Percentiles rank a stretch among this genome's conserved stretches.
These are phyloP conservation scores for Chaetomium fimeti DNA, from an alignment of 495 filamentous ascomycete species.

Conservation along the genomic window DNA sequence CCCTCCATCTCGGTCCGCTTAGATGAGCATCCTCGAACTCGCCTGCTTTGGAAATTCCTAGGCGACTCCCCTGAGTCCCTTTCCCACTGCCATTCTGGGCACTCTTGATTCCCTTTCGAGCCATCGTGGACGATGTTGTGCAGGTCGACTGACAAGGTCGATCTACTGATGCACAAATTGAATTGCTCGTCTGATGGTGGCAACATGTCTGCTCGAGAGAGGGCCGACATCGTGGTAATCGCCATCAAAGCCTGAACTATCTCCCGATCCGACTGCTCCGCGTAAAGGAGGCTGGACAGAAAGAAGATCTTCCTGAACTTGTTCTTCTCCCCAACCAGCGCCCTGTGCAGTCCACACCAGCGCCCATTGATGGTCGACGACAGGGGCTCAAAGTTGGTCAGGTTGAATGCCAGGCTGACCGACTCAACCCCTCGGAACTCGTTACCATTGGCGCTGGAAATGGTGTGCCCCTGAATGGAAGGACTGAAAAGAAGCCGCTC, in stretches of 20 bases:
- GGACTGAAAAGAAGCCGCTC: constrained; percentile 7
- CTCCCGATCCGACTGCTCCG: constrained; percentile 9
- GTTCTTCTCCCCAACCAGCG: constrained; percentile 15
- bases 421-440: constrained; percentile 3
- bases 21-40: background rate
- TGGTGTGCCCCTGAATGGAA: background rate
- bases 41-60: background rate
- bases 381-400: background rate
- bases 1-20: background rate
- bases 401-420: constrained; percentile 10
- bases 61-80: no score
- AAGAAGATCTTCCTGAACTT: constrained; percentile 23
- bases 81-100: no score
- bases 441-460: constrained; percentile 4
- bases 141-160: background rate
- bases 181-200: constrained; percentile 12
- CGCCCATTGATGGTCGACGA: background rate
- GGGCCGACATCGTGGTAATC: background rate
- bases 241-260: constrained; percentile 28
- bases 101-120: no score
- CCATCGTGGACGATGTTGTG: background rate
- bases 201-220: background rate
- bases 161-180: constrained; percentile 2
- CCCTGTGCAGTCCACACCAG: constrained; percentile 24
- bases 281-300: constrained; percentile 23